phyloP scores from a whole-genome alignment of 2,329 filamentous ascomycete genomes.

The Penicillium glabrum region DNA sequence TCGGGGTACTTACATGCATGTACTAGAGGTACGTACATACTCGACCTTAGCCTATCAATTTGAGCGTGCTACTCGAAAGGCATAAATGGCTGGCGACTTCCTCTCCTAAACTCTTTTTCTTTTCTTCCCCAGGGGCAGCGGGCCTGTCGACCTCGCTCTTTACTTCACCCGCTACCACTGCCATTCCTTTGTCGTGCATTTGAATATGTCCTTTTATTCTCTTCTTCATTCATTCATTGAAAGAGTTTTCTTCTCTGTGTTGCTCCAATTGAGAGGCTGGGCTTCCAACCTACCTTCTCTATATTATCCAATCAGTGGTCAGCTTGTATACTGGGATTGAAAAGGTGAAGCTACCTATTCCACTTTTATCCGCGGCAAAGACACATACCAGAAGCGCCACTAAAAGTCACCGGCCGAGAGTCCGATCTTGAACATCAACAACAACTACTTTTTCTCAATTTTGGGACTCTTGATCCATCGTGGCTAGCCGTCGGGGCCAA shows the following conservation, averaged over 20 bases:
- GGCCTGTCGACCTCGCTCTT: background rate
- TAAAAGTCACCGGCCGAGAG: background rate
- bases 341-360: background rate
- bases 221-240: background rate
- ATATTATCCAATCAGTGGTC: background rate
- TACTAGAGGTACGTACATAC: background rate
- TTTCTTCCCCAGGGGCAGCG: background rate
- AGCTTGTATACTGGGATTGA: background rate
- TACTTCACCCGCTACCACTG: background rate
- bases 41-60: background rate
- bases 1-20: background rate
- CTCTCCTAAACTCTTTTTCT: background rate
- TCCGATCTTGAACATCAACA: background rate
- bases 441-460: background rate
- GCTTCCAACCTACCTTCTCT: background rate
- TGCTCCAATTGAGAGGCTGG: background rate
- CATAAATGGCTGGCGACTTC: background rate
- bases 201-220: background rate
- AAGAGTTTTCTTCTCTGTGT: background rate
- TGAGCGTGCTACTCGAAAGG: background rate
- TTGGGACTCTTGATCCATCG: background rate
- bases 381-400: background rate
- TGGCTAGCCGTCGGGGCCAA: background rate
- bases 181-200: background rate
- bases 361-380: background rate